Conservation (phyloP, 2,329 filamentous ascomycete species). For the Aulographum hederae region DNA sequence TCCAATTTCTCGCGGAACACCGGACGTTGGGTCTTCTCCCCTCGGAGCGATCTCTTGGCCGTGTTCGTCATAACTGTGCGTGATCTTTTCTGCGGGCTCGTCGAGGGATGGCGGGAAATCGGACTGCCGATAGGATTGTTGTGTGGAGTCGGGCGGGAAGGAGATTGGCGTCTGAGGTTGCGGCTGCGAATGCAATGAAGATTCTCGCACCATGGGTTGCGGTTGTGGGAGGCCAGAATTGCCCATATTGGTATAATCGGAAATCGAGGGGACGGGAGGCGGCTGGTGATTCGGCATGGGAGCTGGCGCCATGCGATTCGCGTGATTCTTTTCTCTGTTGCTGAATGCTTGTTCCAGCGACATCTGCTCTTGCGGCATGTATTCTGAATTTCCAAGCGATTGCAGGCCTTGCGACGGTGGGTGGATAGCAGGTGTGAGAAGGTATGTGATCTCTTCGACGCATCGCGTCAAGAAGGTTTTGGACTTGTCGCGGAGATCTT, state of each 20-base stretch:
- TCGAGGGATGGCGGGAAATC: constrained; percentile 2
- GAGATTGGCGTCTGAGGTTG: constrained; percentile 22
- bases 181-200: constrained; percentile 26
- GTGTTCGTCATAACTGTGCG: constrained; percentile 39
- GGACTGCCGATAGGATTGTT: constrained; percentile 12
- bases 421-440: constrained; percentile 45
- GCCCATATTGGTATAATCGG: constrained; percentile 23
- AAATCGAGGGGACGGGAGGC: constrained; percentile 22
- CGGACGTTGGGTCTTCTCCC: constrained; percentile 24
- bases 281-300: constrained; percentile 43
- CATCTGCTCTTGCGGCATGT: constrained; percentile 30
- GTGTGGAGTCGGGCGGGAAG: constrained; percentile 19
- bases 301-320: constrained; percentile 12
- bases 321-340: constrained; percentile 33
- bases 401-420: constrained; percentile 31
- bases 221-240: constrained; percentile 18
- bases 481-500: constrained; percentile 43
- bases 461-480: constrained; percentile 45
- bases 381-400: constrained; percentile 14
- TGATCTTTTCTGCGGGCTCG: constrained; percentile 27
- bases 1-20: too few species aligned
- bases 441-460: constrained; percentile 49
- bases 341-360: constrained; percentile 40
- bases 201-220: too few species aligned
- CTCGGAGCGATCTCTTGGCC: constrained; percentile 30